phyloP scores from a whole-genome alignment of 2,329 filamentous ascomycete species.

The Cercospora zeae-maydis region DNA sequence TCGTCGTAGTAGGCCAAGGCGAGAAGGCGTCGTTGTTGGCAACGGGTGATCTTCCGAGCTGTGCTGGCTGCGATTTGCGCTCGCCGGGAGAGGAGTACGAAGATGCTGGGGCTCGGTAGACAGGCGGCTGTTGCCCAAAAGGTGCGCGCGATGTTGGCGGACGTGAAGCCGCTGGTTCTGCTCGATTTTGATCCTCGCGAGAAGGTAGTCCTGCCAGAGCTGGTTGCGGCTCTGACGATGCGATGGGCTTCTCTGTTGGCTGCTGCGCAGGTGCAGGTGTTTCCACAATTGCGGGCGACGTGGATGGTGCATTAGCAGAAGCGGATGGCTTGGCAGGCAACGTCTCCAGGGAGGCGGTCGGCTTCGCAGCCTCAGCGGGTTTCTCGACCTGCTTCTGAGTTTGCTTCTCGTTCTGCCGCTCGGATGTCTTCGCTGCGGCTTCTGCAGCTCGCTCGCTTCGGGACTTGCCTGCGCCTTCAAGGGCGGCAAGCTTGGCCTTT shows the following conservation, averaged over 20 bases:
- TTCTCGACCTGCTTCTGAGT: conserved; percentile 4
- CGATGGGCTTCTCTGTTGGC: conserved; percentile 21
- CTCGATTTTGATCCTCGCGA: conserved; percentile 12
- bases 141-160: conserved; percentile 21
- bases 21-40: conserved; percentile 27
- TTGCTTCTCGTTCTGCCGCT: conserved; percentile 15
- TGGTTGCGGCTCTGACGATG: conserved; percentile 23
- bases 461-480: conserved; percentile 34
- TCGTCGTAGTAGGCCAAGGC: conserved; percentile 37
- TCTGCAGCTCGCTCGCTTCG: conserved; percentile 36
- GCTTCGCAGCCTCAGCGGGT: conserved; percentile 12
- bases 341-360: conserved; percentile 7
- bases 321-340: conserved; percentile 22
- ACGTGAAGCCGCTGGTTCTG: conserved; percentile 14
- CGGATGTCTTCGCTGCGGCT: conserved; percentile 28
- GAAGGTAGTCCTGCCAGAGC: conserved; percentile 17
- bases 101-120: conserved; percentile 39
- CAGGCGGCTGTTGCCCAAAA: conserved; percentile 24
- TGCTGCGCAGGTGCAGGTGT: background rate
- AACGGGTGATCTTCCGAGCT: conserved; percentile 33
- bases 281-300: conserved; percentile 17
- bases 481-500: conserved; percentile 35
- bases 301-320: conserved; percentile 16
- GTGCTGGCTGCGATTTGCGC: conserved; percentile 33
- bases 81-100: conserved; percentile 41